phyloP scores from a whole-genome alignment of 1,284 basidiomycete species.

The Trametes polyzona region DNA sequence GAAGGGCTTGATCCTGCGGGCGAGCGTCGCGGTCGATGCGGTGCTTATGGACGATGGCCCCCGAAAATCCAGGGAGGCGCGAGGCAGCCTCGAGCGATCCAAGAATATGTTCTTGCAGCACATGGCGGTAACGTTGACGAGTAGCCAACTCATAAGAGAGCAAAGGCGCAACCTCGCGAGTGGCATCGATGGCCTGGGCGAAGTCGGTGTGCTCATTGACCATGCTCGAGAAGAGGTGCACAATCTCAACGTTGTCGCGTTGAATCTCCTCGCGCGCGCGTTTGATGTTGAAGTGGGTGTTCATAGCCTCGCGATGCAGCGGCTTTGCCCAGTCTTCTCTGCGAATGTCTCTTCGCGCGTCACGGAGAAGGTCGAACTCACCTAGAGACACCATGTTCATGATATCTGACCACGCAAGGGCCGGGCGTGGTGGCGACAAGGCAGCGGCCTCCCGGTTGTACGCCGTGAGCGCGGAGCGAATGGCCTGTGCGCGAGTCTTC shows the following conservation, averaged over 20 bases:
- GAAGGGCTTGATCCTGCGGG: neutral
- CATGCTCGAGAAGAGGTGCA: neutral
- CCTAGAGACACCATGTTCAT: constrained; percentile 7
- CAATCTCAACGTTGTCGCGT: constrained; percentile 13
- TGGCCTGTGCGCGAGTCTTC: constrained; percentile 8
- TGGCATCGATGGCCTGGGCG: neutral
- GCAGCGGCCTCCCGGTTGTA: constrained; percentile 7
- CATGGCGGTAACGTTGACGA: neutral
- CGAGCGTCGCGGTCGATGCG: neutral
- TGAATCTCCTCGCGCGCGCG: constrained; percentile 14
- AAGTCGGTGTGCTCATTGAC: constrained; percentile 4
- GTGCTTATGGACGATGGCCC: neutral
- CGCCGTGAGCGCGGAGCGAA: neutral
- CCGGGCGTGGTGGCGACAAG: constrained; percentile 1
- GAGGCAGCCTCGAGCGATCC: neutral
- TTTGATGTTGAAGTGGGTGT: constrained; percentile 12
- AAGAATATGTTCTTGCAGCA: neutral
- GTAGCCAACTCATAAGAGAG: neutral
- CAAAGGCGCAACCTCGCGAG: neutral
- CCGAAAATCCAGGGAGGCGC: neutral
- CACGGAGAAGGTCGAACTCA: constrained; percentile 17
- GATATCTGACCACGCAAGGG: neutral
- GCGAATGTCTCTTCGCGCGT: constrained; percentile 7
- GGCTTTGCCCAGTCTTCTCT: constrained; percentile 6
- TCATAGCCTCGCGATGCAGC: constrained; percentile 2